These are phyloP conservation scores for Pontederia paniculata DNA, from an alignment of 176 grass and related monocot genomes.

Conservation along the genomic window DNA sequence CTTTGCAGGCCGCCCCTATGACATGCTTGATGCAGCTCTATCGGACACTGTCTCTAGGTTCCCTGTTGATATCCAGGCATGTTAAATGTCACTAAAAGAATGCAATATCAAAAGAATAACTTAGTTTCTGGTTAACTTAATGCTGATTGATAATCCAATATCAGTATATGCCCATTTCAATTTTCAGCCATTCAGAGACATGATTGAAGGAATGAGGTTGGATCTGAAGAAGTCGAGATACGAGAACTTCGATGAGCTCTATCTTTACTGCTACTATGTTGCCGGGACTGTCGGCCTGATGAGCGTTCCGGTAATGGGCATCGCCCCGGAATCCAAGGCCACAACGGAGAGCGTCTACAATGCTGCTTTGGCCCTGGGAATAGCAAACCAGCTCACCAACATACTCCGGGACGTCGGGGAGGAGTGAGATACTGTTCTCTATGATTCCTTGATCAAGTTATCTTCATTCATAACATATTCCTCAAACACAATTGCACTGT, in stretches of 20 bases:
- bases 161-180: slow-evolving; percentile 5
- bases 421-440: slow-evolving; percentile 37
- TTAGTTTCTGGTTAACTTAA: background rate
- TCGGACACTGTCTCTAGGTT: slow-evolving; percentile 52
- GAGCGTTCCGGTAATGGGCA: slow-evolving; percentile 81
- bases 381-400: slow-evolving; percentile 96
- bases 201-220: slow-evolving; percentile 93
- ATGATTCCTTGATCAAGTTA: background rate
- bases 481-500: background rate
- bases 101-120: background rate
- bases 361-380: slow-evolving; percentile 60
- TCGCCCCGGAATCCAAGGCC: slow-evolving; percentile 46
- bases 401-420: slow-evolving; percentile 87
- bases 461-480: background rate
- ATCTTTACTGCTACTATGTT: slow-evolving; percentile 95
- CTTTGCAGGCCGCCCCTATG: slow-evolving; percentile 70
- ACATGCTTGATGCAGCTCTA: slow-evolving; percentile 92
- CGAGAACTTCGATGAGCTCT: slow-evolving; percentile 77
- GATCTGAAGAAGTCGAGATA: slow-evolving; percentile 62
- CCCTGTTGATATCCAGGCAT: slow-evolving; percentile 79
- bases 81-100: background rate
- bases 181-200: slow-evolving; percentile 79
- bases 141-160: too few species aligned
- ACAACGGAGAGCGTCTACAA: slow-evolving; percentile 53
- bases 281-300: slow-evolving; percentile 87